These are phyloP conservation scores for Trichophyton simii DNA, from an alignment of 2,329 filamentous ascomycete species.

Conservation along the genomic window DNA sequence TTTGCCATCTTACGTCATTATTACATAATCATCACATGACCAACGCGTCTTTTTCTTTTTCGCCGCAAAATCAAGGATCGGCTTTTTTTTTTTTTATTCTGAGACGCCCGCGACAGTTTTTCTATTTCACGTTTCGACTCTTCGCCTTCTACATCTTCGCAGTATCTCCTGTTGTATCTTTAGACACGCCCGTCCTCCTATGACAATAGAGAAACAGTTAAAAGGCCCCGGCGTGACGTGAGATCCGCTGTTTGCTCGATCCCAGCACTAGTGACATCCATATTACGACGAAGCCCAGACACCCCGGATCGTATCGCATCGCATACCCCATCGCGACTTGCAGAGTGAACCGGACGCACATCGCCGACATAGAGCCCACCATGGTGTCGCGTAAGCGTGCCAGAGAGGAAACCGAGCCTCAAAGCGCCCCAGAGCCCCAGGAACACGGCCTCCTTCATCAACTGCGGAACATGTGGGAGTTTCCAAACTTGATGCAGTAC, in stretches of 20 bases:
- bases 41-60: neutral
- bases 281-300: neutral
- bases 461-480: constrained; percentile 88
- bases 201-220: neutral
- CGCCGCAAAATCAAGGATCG: neutral
- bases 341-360: neutral
- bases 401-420: constrained; percentile 43
- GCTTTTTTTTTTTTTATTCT: neutral
- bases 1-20: neutral
- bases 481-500: constrained; percentile 87
- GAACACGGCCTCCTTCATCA: constrained; percentile 44
- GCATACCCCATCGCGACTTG: constrained; percentile 1
- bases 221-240: neutral
- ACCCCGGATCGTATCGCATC: neutral
- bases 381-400: constrained; percentile 46
- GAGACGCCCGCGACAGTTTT: neutral
- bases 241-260: neutral
- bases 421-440: constrained; percentile 21
- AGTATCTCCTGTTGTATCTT: neutral
- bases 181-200: neutral
- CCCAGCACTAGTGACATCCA: neutral
- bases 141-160: neutral
- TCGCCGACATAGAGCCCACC: neutral
- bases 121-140: neutral
- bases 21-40: neutral